Evolutionary conservation across 352 stramenopile species (phyloP), one percentile per base, ranked within the genome.

Genomic region (Globisporangium canariense): DNA sequence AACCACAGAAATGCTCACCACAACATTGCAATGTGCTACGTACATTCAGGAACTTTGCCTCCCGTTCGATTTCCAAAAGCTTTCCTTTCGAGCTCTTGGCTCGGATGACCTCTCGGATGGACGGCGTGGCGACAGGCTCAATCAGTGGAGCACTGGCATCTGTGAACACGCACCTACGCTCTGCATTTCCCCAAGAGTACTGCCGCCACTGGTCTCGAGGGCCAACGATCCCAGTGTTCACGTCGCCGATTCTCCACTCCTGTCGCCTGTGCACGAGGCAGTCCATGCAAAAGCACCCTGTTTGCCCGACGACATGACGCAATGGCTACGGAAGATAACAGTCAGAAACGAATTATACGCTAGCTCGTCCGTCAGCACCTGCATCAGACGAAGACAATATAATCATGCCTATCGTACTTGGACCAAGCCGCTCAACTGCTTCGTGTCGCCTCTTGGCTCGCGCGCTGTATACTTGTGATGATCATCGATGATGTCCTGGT

Each of bases 251-350:
- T 56, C 85, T 73, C 83, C 85, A 92, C 55, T 92, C 83, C 41
- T 94, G 80, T 58, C 86, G 89, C 34, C 79, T 74, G 54, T 88
- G 70, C 18, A 90, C 60, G 18, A 94, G 62, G 58, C 85, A 92
- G 49, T 91, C 81, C 38, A 85, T 62, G 34, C 85, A 93, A 59
- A 90, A 93, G 58, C 85, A 91, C 0, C 85, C 85, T 4, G 82
- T 77, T 70, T 93, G 82, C 0, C 84, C 85, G 6, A 88, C 62
- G 55, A 87, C 64, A 54, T 91, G 80, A 5, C 66, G 68, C 40
- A 70, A 72, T 18, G 78, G 67, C 77, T 82, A 22, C 13, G 14
- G 18, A 13, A 41, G 3, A 40, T 40, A 22, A 25, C 18, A 10
- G 28, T 62, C 58, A 60, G 16, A 28, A 2, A 50, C 0, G 52